phyloP scores from a whole-genome alignment of 495 filamentous ascomycete species.

The Gamarada debralockiae region DNA sequence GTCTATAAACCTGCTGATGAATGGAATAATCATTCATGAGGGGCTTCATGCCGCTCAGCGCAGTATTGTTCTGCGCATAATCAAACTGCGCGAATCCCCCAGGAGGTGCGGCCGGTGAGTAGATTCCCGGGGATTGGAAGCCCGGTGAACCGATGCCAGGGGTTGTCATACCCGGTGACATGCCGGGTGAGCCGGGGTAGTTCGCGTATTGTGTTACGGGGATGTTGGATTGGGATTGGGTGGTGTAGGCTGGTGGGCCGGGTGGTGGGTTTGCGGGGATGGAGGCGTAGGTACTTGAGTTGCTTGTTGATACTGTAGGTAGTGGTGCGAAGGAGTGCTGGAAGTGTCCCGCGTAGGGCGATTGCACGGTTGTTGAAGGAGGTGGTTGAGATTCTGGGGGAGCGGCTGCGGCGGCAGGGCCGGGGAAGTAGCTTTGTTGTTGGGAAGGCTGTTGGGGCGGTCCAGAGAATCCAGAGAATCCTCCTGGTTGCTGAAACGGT shows the following conservation, averaged over 20 bases:
- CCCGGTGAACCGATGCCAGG: slow-evolving; percentile 23
- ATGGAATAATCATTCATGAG: slow-evolving; percentile 54
- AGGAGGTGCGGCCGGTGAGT: slow-evolving; percentile 26
- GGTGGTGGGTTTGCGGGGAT: slow-evolving; percentile 16
- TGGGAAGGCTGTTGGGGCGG: slow-evolving; percentile 12
- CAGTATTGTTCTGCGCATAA: slow-evolving; percentile 34
- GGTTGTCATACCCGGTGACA: slow-evolving; percentile 27
- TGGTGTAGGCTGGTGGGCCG: slow-evolving; percentile 26
- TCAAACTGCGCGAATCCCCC: slow-evolving; percentile 56
- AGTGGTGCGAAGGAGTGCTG: slow-evolving; percentile 19
- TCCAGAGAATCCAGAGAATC: slow-evolving; percentile 28
- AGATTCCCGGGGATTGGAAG: not conserved
- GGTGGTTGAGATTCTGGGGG: slow-evolving; percentile 9
- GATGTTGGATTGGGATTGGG: slow-evolving; percentile 4
- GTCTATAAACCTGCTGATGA: slow-evolving; percentile 74
- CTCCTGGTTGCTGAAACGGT: slow-evolving; percentile 11
- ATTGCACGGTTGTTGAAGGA: slow-evolving; percentile 8
- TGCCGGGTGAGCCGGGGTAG: slow-evolving; percentile 32
- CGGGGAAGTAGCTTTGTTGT: slow-evolving; percentile 22
- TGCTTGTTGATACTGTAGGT: slow-evolving; percentile 8
- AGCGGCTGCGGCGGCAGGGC: slow-evolving; percentile 6
- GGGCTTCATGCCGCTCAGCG: slow-evolving; percentile 19
- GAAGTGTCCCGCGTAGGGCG: slow-evolving; percentile 21
- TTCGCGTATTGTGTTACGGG: slow-evolving; percentile 25
- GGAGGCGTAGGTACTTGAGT: slow-evolving; percentile 31